phyloP scores from a whole-genome alignment of 2,329 filamentous ascomycete species.

The Stagonosporopsis cucurbitacearum region DNA sequence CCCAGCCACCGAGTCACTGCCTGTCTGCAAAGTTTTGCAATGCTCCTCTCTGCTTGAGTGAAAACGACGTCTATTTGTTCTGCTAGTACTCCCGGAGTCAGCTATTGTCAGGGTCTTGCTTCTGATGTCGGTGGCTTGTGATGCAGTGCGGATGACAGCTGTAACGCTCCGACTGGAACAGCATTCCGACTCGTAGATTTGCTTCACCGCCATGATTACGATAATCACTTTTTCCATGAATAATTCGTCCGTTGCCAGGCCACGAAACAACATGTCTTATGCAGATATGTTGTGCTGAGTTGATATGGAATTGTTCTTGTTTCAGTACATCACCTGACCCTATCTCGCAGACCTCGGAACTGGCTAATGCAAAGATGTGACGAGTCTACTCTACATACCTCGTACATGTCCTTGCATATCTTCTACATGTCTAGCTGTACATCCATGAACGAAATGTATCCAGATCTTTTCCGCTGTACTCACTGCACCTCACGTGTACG shows the following conservation, averaged over 20 bases:
- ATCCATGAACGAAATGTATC: neutral
- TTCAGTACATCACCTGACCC: neutral
- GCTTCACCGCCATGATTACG: neutral
- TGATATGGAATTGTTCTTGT: neutral
- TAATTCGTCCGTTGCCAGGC: neutral
- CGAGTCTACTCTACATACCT: too few relatives aligned
- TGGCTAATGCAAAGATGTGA: neutral
- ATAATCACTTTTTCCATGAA: neutral
- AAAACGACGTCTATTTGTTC: neutral
- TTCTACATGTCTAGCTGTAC: too few relatives aligned
- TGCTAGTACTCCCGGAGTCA: conserved; percentile 1
- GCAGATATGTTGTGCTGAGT: neutral
- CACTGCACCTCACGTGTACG: neutral
- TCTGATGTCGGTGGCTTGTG: conserved; percentile 18
- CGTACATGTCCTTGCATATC: too few relatives aligned
- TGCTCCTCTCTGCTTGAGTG: neutral
- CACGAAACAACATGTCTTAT: neutral
- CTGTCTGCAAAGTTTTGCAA: neutral
- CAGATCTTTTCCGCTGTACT: neutral
- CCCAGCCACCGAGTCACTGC: conserved; percentile 10
- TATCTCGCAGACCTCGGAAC: neutral
- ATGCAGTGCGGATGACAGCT: conserved; percentile 15
- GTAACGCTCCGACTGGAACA: conserved; percentile 13
- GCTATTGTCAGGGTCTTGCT: conserved; percentile 4
- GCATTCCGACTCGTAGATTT: neutral